phyloP scores from a whole-genome alignment of 2,329 filamentous ascomycete species.

The Domatiomyces catenatus region DNA sequence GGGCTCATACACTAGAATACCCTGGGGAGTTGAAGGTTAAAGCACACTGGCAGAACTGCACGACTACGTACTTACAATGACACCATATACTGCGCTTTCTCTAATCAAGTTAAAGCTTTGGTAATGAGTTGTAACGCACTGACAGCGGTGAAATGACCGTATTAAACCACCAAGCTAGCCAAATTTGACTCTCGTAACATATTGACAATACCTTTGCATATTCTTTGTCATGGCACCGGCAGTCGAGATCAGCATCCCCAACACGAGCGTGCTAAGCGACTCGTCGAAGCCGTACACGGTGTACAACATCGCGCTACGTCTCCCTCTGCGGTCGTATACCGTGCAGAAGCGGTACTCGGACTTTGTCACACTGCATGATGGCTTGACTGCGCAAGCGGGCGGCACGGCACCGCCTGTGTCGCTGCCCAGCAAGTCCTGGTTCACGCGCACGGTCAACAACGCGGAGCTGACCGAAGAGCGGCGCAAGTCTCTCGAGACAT shows the following conservation, averaged over 20 bases:
- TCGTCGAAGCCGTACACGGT: slow-evolving; percentile 40
- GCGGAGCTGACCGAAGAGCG: slow-evolving; percentile 42
- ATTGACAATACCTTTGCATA: neutral
- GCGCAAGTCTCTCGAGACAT: slow-evolving; percentile 40
- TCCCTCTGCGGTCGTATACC: slow-evolving; percentile 44
- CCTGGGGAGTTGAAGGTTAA: no score
- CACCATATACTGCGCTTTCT: no score
- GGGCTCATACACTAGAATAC: no score
- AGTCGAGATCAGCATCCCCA: slow-evolving; percentile 35
- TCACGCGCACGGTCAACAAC: slow-evolving; percentile 41
- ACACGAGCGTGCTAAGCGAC: slow-evolving; percentile 31
- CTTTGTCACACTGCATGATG: slow-evolving; percentile 40
- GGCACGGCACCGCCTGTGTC: slow-evolving; percentile 34
- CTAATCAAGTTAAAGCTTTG: no score
- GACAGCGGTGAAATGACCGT: no score
- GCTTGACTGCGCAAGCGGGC: slow-evolving; percentile 36
- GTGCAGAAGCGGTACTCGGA: slow-evolving; percentile 50
- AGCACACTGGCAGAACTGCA: no score
- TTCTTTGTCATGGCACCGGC: slow-evolving; percentile 24
- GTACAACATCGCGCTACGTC: slow-evolving; percentile 46
- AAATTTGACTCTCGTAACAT: no score
- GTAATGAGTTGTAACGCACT: no score
- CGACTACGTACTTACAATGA: no score
- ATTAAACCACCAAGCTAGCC: no score
- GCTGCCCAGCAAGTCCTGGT: slow-evolving; percentile 46